These are phyloP conservation scores for Ambrosia artemisiifolia DNA, from an alignment of 129 eudicot genomes.

Conservation along the genomic window DNA sequence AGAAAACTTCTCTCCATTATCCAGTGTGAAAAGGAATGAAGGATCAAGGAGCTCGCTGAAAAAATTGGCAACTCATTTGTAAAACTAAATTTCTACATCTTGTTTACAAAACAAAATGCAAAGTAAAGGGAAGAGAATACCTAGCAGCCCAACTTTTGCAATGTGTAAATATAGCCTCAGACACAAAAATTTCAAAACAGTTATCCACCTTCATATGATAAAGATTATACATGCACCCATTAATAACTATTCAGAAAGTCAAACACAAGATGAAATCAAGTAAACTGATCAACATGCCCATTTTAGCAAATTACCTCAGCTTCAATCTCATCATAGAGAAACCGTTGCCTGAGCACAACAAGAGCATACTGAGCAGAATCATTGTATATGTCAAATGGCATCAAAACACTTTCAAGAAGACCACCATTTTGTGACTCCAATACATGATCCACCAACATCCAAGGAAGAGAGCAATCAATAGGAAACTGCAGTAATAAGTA, in stretches of 20 bases:
- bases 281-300: slow-evolving; percentile 1
- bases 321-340: slow-evolving; percentile 97
- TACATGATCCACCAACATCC: slow-evolving; percentile 95
- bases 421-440: too few relatives aligned
- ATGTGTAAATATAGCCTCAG: slow-evolving; percentile 77
- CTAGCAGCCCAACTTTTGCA: slow-evolving; percentile 99
- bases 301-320: slow-evolving; percentile 72
- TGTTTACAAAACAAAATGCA: slow-evolving; percentile 4
- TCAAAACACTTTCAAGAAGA: slow-evolving; percentile 79
- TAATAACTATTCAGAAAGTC: slow-evolving; percentile 1
- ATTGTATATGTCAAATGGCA: slow-evolving; percentile 96
- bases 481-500: slow-evolving; percentile 68
- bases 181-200: slow-evolving; percentile 91
- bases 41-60: slow-evolving; percentile 97
- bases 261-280: slow-evolving; percentile 17
- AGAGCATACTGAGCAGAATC: slow-evolving; percentile 97
- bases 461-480: slow-evolving; percentile 98
- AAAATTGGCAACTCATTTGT: slow-evolving; percentile 12
- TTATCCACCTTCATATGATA: slow-evolving; percentile 69
- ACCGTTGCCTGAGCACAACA: slow-evolving; percentile 88
- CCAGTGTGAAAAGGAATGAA: slow-evolving; percentile 86
- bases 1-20: slow-evolving; percentile 79
- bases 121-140: slow-evolving; percentile 36
- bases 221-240: slow-evolving; percentile 2
- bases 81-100: slow-evolving; percentile 16